A percentile compares a stretch with the other conserved stretches of the same genome.
Conservation (phyloP, 2,329 filamentous ascomycete species). For the Arthrobotrys sphaeroides region DNA sequence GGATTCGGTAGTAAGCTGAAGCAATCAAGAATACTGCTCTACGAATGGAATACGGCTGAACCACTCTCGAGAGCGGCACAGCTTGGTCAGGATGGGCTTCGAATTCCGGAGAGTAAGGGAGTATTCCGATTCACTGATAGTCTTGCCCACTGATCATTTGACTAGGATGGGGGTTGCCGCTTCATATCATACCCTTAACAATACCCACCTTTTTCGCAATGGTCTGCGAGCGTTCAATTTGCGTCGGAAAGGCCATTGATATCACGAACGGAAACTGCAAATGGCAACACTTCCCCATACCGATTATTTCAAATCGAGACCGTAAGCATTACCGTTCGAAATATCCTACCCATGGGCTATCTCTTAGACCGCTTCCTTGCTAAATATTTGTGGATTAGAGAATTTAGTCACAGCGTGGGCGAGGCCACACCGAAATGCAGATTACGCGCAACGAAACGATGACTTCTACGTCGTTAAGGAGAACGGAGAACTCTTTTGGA, state of each 20-base stretch:
- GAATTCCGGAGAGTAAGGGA: constrained; percentile 62
- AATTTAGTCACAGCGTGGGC: constrained; percentile 88
- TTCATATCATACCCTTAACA: constrained; percentile 76
- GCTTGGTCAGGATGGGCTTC: constrained; percentile 65
- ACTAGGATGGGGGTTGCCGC: constrained; percentile 68
- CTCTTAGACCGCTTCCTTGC: constrained; percentile 57
- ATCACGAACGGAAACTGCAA: constrained; percentile 61
- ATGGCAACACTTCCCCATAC: constrained; percentile 43
- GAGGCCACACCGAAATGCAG: constrained; percentile 74
- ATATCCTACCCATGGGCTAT: constrained; percentile 64
- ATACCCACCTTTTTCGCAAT: constrained; percentile 76
- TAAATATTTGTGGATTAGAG: constrained; percentile 41
- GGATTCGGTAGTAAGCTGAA: constrained; percentile 59
- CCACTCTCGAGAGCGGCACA: constrained; percentile 64
- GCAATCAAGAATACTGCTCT: constrained; percentile 67
- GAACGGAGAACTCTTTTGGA: constrained; percentile 77
- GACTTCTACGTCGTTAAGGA: constrained; percentile 87
- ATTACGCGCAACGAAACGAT: constrained; percentile 73
- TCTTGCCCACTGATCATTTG: constrained; percentile 59
- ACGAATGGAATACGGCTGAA: constrained; percentile 70
- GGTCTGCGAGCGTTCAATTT: constrained; percentile 70
- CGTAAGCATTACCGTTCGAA: constrained; percentile 62
- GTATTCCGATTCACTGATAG: neutral
- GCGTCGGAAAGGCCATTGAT: constrained; percentile 62
- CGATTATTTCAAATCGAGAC: constrained; percentile 60